phyloP scores from a whole-genome alignment of 208 protist species.

The Leishmania guyanensis region DNA sequence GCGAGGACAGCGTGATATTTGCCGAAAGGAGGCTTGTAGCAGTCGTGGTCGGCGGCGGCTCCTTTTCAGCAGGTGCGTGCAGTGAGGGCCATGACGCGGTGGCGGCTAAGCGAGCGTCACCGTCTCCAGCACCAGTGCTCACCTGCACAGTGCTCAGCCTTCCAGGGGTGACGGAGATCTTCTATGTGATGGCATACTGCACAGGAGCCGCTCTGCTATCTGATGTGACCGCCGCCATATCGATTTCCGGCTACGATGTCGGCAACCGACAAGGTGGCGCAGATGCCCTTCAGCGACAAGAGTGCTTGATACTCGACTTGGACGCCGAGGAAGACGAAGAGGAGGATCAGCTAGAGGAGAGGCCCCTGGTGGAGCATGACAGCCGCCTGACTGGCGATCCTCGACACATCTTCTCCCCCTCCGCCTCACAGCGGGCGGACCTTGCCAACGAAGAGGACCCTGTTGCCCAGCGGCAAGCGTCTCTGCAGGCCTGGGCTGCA shows the following conservation, averaged over 20 bases:
- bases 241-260: background rate
- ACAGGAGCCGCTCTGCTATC: constrained; percentile 53
- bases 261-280: background rate
- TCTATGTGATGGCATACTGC: constrained; percentile 69
- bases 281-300: background rate
- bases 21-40: constrained; percentile 25
- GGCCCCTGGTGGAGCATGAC: background rate
- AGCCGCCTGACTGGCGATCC: background rate
- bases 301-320: constrained; percentile 17
- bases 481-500: constrained; percentile 26
- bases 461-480: constrained; percentile 9
- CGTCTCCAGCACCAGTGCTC: constrained; percentile 13
- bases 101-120: background rate
- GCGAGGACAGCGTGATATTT: constrained; percentile 60
- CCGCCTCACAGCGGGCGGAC: background rate
- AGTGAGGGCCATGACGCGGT: background rate
- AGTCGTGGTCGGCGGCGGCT: constrained; percentile 3
- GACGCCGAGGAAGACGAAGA: constrained; percentile 17
- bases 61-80: background rate
- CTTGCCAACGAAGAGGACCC: constrained; percentile 27
- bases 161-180: constrained; percentile 55
- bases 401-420: background rate
- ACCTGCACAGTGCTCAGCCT: constrained; percentile 48
- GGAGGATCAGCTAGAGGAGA: constrained; percentile 4
- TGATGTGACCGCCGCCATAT: constrained; percentile 17